Conservation (phyloP, 352 stramenopile genomes). For the Aphanomyces astaci region DNA sequence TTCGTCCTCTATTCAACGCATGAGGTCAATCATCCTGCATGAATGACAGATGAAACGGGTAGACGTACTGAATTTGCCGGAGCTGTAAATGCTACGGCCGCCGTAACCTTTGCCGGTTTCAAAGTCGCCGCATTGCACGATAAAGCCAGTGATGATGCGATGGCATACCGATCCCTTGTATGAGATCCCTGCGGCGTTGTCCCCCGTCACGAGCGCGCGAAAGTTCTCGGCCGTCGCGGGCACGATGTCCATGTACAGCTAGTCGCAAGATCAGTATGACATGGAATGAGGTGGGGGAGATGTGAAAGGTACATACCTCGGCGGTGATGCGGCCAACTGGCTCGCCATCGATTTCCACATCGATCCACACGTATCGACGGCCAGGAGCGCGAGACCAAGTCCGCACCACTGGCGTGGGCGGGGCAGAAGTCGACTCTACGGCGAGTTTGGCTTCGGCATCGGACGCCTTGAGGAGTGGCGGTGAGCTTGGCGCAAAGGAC, state of each 20-base stretch:
- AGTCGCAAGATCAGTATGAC: slow-evolving; percentile 29
- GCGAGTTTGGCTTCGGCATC: not conserved
- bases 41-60: not conserved
- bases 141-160: slow-evolving; percentile 96
- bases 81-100: slow-evolving; percentile 95
- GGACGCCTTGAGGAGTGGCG: not conserved
- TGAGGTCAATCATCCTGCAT: not conserved
- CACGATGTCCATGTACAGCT: slow-evolving; percentile 92
- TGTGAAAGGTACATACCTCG: slow-evolving; percentile 36
- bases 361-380: slow-evolving; percentile 80
- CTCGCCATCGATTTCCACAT: slow-evolving; percentile 69
- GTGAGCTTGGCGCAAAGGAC: not conserved
- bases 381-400: slow-evolving; percentile 47
- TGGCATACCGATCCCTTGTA: slow-evolving; percentile 90
- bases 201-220: slow-evolving; percentile 93
- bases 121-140: slow-evolving; percentile 97
- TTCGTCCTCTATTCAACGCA: slow-evolving; percentile 21
- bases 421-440: not conserved
- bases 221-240: slow-evolving; percentile 99
- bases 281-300: not conserved
- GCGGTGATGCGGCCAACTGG: slow-evolving; percentile 61
- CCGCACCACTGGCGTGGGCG: not conserved
- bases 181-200: slow-evolving; percentile 87
- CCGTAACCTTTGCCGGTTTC: slow-evolving; percentile 89
- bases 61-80: slow-evolving; percentile 81